Percentiles rank a stretch among this genome's conserved stretches.
These are phyloP conservation scores for Psilocybe mexicana DNA, from an alignment of 1,284 basidiomycete species.

Conservation along the genomic window DNA sequence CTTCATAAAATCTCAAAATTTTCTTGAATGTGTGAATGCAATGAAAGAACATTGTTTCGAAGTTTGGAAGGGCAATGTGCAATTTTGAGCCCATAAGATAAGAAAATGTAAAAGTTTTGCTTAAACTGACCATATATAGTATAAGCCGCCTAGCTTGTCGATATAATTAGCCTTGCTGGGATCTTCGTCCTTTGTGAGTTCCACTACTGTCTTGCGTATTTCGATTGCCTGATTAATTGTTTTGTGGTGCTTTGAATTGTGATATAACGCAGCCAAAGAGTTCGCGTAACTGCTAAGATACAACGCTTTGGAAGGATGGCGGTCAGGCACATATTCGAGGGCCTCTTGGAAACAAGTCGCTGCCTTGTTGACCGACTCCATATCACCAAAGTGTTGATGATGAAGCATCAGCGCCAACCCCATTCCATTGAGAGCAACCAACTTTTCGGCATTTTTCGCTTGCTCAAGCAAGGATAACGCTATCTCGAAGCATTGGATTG, in stretches of 20 bases:
- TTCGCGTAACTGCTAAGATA: constrained; percentile 2
- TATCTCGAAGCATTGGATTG: constrained; percentile 3
- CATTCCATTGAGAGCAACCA: background rate
- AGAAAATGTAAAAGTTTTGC: too few species aligned
- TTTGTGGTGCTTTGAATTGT: background rate
- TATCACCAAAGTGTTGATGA: constrained; percentile 5
- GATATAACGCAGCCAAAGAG: background rate
- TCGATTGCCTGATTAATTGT: constrained; percentile 1
- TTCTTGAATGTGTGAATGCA: too few species aligned
- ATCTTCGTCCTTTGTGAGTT: background rate
- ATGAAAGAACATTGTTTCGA: too few species aligned
- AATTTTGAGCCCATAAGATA: too few species aligned
- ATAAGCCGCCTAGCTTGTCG: constrained; percentile 1
- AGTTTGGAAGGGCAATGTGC: too few species aligned
- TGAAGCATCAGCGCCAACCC: constrained; percentile 5
- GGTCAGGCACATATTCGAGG: background rate
- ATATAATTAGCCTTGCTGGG: background rate
- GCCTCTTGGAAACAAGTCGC: background rate
- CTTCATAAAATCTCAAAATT: too few species aligned
- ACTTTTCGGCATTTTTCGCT: background rate
- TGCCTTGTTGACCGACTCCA: background rate
- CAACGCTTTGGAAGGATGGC: constrained; percentile 1
- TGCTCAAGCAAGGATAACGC: background rate
- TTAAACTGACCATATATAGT: background rate
- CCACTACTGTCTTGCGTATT: background rate